These are phyloP conservation scores for Vaccinium darrowii DNA, from an alignment of 148 eudicot species.

Conservation along the genomic window DNA sequence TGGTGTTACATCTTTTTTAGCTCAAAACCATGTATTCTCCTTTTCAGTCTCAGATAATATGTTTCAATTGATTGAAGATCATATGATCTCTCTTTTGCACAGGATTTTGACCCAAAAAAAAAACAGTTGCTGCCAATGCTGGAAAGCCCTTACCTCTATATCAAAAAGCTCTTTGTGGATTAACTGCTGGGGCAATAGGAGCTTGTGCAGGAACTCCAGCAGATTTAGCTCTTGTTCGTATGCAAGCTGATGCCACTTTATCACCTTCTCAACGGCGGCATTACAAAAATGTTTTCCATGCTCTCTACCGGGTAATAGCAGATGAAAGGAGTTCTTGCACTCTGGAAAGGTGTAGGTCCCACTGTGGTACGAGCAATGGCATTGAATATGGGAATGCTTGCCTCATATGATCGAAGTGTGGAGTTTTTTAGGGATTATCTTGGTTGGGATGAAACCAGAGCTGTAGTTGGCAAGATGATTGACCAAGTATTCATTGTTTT, in stretches of 20 bases:
- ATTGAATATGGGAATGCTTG: conserved; percentile 96
- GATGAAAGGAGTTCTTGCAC: conserved; percentile 78
- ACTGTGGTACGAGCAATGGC: conserved; percentile 93
- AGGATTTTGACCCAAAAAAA: conserved; percentile 65
- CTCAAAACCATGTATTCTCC: not conserved
- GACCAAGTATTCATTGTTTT: not conserved
- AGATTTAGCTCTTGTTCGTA: conserved; percentile 81
- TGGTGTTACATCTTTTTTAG: not conserved
- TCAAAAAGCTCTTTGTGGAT: conserved; percentile 86
- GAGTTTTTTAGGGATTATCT: conserved; percentile 73
- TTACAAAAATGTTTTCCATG: conserved; percentile 81
- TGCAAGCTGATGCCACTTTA: conserved; percentile 95
- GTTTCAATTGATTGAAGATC: not conserved
- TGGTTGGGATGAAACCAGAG: conserved; percentile 51
- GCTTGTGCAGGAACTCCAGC: conserved; percentile 88
- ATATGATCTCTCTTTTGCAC: not conserved
- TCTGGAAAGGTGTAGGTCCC: conserved; percentile 91
- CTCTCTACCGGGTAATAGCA: conserved; percentile 60
- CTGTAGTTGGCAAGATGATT: not conserved
- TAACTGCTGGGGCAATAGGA: conserved; percentile 91
- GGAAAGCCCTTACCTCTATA: conserved; percentile 89
- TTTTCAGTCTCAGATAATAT: not conserved
- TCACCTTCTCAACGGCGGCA: conserved; percentile 67
- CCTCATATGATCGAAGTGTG: conserved; percentile 86
- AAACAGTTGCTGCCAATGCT: conserved; percentile 76